Conservation (phyloP, 169 alveolate genomes). For the Pseudocohnilembus persalinus region DNA sequence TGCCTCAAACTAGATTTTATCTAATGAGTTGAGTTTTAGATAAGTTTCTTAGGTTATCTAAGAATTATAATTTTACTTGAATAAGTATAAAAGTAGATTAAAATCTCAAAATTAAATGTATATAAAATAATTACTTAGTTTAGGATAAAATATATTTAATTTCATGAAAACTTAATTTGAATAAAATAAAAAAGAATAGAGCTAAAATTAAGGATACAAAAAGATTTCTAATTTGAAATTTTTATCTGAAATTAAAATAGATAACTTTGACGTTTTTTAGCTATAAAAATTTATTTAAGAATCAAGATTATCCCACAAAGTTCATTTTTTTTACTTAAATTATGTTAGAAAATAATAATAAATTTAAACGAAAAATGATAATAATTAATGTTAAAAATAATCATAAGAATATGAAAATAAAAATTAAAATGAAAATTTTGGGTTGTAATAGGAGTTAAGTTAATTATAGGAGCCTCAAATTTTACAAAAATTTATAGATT, state of each 20-base stretch:
- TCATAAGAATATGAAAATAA: background rate
- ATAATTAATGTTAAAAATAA: too few species aligned
- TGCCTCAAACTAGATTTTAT: slow-evolving; percentile 13
- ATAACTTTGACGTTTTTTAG: background rate
- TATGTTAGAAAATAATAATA: too few species aligned
- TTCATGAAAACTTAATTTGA: background rate
- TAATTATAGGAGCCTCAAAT: background rate
- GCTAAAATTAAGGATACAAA: background rate
- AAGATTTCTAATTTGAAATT: background rate
- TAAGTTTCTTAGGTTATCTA: background rate
- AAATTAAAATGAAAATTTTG: too few species aligned
- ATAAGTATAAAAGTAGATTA: background rate
- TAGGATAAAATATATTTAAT: background rate
- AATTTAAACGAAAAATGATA: background rate
- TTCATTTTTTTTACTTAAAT: background rate
- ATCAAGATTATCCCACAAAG: background rate
- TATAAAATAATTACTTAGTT: background rate
- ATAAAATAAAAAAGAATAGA: background rate
- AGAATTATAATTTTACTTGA: background rate
- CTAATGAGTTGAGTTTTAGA: background rate
- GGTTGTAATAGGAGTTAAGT: background rate
- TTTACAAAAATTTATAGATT: background rate
- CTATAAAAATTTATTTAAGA: slow-evolving; percentile 4
- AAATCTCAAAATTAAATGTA: background rate
- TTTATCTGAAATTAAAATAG: slow-evolving; percentile 9